These are phyloP conservation scores for Cadophora gregata DNA, from an alignment of 2,329 filamentous ascomycete species.

Conservation along the genomic window DNA sequence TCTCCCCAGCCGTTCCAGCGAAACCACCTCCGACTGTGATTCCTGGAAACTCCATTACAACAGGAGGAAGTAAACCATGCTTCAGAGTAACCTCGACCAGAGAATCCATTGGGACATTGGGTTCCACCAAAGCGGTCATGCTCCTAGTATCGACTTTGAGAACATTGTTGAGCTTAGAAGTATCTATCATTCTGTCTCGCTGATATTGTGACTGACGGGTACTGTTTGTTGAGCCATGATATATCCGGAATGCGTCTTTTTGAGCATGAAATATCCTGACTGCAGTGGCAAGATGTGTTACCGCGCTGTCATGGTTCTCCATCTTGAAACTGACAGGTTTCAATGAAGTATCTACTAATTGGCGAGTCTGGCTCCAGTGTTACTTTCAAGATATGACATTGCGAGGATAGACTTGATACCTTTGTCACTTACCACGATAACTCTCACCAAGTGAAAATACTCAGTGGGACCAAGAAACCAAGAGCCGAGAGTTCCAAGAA, in stretches of 20 bases:
- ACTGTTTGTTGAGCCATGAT: constrained; percentile 61
- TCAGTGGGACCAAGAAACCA: constrained; percentile 14
- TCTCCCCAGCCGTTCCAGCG: constrained; percentile 69
- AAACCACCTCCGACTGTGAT: constrained; percentile 73
- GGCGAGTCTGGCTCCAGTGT: neutral
- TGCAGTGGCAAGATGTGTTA: constrained; percentile 30
- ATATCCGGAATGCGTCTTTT: constrained; percentile 53
- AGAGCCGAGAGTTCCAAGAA: constrained; percentile 14
- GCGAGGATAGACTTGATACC: neutral
- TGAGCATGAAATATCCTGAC: constrained; percentile 33
- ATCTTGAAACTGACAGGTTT: constrained; percentile 21
- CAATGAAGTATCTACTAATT: neutral
- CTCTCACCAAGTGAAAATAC: neutral
- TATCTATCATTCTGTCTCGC: constrained; percentile 48
- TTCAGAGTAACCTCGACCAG: constrained; percentile 62
- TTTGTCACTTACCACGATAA: neutral
- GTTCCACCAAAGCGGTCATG: constrained; percentile 61
- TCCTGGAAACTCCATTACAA: constrained; percentile 74
- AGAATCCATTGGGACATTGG: constrained; percentile 71
- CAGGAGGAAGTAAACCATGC: constrained; percentile 61
- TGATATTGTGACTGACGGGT: constrained; percentile 48
- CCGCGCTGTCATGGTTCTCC: constrained; percentile 35
- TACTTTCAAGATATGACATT: neutral
- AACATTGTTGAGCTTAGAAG: constrained; percentile 53
- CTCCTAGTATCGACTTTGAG: constrained; percentile 50